Conservation (phyloP, 495 filamentous ascomycete genomes). For the Podospora pseudoanserina region DNA sequence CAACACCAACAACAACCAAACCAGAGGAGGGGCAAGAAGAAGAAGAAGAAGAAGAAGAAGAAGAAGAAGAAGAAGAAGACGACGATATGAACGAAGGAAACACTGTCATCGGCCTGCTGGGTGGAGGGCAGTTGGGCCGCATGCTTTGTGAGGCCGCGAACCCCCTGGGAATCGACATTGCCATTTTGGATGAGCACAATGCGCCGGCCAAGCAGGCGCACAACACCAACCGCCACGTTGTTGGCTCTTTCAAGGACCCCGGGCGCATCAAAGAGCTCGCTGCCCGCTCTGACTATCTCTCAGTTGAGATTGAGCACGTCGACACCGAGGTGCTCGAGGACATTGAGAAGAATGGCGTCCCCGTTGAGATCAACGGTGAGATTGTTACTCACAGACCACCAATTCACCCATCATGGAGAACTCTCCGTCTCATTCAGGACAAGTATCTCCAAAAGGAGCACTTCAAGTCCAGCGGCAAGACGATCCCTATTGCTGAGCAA, state of each 20-base stretch:
- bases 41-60: not conserved
- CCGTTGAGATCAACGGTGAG: slow-evolving; percentile 46
- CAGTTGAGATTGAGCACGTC: slow-evolving; percentile 98
- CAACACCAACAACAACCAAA: slow-evolving; percentile 2
- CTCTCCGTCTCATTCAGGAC: slow-evolving; percentile 90
- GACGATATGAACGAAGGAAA: slow-evolving; percentile 24
- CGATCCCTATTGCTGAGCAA: slow-evolving; percentile 69
- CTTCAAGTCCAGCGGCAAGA: slow-evolving; percentile 51
- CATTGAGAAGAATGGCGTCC: slow-evolving; percentile 56
- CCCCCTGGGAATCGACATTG: slow-evolving; percentile 74
- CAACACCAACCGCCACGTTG: slow-evolving; percentile 66
- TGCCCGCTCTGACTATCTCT: slow-evolving; percentile 73
- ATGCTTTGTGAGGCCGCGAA: slow-evolving; percentile 96
- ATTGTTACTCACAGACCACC: slow-evolving; percentile 43
- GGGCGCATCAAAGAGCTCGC: slow-evolving; percentile 75
- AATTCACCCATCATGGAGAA: slow-evolving; percentile 86
- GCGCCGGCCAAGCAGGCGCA: slow-evolving; percentile 91
- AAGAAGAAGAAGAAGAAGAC: not conserved
- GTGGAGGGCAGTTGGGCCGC: slow-evolving; percentile 77
- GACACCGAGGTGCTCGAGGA: slow-evolving; percentile 89
- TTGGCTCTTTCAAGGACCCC: slow-evolving; percentile 79
- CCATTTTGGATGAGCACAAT: slow-evolving; percentile 73
- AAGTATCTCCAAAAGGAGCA: slow-evolving; percentile 92
- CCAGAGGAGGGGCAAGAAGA: not conserved
- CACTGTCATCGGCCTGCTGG: slow-evolving; percentile 42